Conservation (phyloP, 164 flowering plant genomes). For the Saururus chinensis region DNA sequence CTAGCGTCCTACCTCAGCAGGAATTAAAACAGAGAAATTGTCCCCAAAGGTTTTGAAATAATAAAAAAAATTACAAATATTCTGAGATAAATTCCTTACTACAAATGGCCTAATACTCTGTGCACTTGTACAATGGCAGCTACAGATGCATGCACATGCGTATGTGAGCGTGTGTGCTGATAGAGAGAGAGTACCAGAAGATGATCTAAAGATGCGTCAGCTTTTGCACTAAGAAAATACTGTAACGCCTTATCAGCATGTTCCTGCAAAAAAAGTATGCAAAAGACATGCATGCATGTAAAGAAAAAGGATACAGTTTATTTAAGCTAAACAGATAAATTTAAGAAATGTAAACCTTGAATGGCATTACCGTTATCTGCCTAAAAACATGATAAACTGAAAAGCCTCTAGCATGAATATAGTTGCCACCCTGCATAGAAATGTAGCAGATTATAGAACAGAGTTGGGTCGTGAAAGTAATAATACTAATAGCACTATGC, state of each 20-base stretch:
- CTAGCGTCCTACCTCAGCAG: background rate
- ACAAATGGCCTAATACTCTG: no score
- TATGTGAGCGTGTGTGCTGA: no score
- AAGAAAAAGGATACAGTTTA: background rate
- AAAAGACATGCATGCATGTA: background rate
- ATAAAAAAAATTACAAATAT: no score
- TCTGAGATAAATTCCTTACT: background rate
- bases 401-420: constrained; percentile 78
- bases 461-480: background rate
- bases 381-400: constrained; percentile 75
- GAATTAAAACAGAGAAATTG: no score
- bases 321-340: no score
- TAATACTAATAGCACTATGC: background rate
- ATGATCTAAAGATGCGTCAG: constrained; percentile 42
- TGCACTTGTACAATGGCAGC: background rate
- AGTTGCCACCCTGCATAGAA: constrained; percentile 65
- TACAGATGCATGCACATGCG: no score
- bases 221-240: constrained; percentile 45
- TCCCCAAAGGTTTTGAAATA: no score
- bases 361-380: constrained; percentile 52
- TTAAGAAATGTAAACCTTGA: background rate
- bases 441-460: background rate
- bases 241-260: constrained; percentile 82
- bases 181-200: constrained; percentile 34
- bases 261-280: constrained; percentile 35